These are phyloP conservation scores for Persicaria maculosa DNA, from an alignment of 148 eudicot species.

Conservation along the genomic window DNA sequence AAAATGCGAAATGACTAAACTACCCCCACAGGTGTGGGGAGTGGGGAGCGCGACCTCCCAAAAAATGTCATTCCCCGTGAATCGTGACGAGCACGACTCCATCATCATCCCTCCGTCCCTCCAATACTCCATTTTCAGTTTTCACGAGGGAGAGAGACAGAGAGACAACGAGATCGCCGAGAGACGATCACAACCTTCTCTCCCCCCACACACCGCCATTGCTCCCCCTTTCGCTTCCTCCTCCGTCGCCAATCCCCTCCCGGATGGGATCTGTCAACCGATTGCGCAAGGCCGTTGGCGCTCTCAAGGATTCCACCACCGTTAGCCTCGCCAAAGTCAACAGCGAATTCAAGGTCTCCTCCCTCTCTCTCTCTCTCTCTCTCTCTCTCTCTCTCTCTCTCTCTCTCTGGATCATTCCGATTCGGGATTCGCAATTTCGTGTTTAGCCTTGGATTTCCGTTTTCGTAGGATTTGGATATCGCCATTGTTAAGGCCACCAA, in stretches of 20 bases:
- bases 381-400: background rate
- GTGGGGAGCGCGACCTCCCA: background rate
- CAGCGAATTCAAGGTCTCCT: constrained; percentile 85
- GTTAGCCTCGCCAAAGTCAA: constrained; percentile 93
- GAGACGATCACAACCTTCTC: constrained; percentile 9
- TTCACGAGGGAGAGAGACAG: constrained; percentile 4
- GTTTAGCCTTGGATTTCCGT: background rate
- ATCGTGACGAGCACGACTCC: constrained; percentile 10
- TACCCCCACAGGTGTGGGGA: background rate
- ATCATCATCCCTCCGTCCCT: background rate
- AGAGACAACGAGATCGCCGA: constrained; percentile 1
- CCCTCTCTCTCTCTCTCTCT: background rate
- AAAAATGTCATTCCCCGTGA: background rate
- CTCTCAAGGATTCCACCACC: constrained; percentile 90
- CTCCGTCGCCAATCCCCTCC: background rate
- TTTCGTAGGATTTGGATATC: constrained; percentile 76
- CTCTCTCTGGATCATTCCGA: background rate
- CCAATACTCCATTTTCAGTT: constrained; percentile 5
- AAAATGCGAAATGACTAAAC: background rate
- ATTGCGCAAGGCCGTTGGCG: constrained; percentile 91
- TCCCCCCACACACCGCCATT: background rate
- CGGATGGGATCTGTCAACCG: constrained; percentile 73
- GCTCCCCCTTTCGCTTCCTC: background rate
- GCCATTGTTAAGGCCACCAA: constrained; percentile 96
- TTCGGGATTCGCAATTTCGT: background rate